These are phyloP conservation scores for Naganishia onofrii DNA, from an alignment of 768 basidiomycete genomes.

Conservation along the genomic window DNA sequence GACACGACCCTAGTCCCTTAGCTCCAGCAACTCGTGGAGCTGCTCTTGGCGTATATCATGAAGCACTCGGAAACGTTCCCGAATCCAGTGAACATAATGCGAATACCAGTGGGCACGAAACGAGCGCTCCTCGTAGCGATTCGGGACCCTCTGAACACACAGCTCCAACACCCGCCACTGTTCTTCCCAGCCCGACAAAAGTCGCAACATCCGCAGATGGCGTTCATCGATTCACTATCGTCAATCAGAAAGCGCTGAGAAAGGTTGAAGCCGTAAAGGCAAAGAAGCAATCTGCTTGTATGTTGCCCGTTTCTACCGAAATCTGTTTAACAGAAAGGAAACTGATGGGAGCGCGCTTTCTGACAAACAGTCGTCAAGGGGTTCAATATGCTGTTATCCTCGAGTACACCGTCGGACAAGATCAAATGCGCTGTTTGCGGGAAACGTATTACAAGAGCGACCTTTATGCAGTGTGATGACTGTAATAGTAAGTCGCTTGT, in stretches of 20 bases:
- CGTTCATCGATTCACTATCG: conserved; percentile 38
- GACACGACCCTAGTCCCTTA: background rate
- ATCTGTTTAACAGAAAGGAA: background rate
- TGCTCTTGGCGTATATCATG: conserved; percentile 18
- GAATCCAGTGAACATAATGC: background rate
- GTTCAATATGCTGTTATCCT: background rate
- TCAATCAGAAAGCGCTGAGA: conserved; percentile 34
- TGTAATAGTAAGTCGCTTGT: conserved; percentile 43
- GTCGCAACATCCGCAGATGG: background rate
- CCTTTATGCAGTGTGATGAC: conserved; percentile 49
- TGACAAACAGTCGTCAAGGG: background rate
- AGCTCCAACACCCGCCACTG: background rate
- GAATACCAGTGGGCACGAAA: too few species aligned
- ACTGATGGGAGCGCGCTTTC: background rate
- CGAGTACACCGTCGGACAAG: background rate
- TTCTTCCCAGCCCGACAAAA: conserved; percentile 10
- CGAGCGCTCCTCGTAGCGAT: background rate
- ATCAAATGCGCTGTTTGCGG: conserved; percentile 43
- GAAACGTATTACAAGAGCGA: conserved; percentile 41
- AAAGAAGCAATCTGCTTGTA: conserved; percentile 45
- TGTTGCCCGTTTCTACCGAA: conserved; percentile 25
- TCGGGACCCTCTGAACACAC: too few species aligned
- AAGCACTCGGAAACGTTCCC: background rate
- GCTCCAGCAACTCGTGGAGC: background rate
- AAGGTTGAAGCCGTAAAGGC: conserved; percentile 33